phyloP scores from a whole-genome alignment of 192 early-diverging fungal species.

The Tieghemiomyces parasiticus region DNA sequence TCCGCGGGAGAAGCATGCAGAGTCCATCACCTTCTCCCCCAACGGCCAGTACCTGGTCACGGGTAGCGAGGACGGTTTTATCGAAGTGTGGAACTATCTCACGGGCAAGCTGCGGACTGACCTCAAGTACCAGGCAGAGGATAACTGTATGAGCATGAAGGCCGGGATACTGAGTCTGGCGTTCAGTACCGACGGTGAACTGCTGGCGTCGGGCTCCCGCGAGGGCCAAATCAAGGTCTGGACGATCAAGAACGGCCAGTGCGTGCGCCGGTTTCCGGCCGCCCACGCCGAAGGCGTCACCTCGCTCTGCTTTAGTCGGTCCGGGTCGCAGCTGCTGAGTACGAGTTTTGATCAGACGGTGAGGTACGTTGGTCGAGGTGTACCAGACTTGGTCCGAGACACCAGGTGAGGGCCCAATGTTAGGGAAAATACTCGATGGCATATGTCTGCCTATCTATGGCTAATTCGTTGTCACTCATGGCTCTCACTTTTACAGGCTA shows the following conservation, averaged over 20 bases:
- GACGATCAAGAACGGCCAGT: constrained; percentile 63
- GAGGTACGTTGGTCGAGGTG: constrained; percentile 30
- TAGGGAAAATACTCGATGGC: too few species aligned
- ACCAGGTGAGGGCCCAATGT: too few species aligned
- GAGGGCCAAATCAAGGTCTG: constrained; percentile 84
- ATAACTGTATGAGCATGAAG: constrained; percentile 81
- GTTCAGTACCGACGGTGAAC: constrained; percentile 64
- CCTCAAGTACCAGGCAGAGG: constrained; percentile 82
- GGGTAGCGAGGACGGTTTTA: constrained; percentile 85
- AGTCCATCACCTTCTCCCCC: constrained; percentile 62
- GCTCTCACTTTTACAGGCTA: constrained; percentile 26
- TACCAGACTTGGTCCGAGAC: too few species aligned
- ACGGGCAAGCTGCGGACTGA: constrained; percentile 83
- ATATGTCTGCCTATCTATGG: too few species aligned
- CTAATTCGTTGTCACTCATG: background rate
- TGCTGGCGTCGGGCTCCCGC: constrained; percentile 67
- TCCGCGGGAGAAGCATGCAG: constrained; percentile 74
- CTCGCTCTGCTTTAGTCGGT: constrained; percentile 57
- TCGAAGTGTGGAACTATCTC: constrained; percentile 89
- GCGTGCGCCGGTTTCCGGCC: constrained; percentile 49
- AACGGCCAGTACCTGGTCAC: constrained; percentile 73
- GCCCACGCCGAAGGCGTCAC: constrained; percentile 82
- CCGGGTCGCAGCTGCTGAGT: constrained; percentile 67
- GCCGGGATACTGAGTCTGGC: constrained; percentile 56
- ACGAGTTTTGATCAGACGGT: constrained; percentile 65